phyloP scores from a whole-genome alignment of 2,329 filamentous ascomycete species.

The Sporothrix schenckii region DNA sequence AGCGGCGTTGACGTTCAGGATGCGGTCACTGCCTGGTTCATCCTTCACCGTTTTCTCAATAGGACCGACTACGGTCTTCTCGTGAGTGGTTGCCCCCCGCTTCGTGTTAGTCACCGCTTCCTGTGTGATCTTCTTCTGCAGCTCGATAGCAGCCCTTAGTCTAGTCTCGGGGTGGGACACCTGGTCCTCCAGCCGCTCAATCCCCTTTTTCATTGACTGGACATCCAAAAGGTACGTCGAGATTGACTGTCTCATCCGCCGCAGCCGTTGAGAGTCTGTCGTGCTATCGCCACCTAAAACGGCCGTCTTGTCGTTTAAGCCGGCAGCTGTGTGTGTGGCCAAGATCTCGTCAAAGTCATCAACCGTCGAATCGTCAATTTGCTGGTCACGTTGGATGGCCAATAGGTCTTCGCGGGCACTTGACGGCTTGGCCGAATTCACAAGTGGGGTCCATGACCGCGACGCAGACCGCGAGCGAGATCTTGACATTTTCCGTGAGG shows the following conservation, averaged over 20 bases:
- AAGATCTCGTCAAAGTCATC: constrained; percentile 60
- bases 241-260: constrained; percentile 58
- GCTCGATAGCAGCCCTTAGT: neutral
- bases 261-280: constrained; percentile 38
- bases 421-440: constrained; percentile 58
- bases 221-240: constrained; percentile 56
- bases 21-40: neutral
- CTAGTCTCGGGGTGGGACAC: constrained; percentile 46
- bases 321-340: constrained; percentile 12
- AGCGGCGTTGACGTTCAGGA: neutral
- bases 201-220: constrained; percentile 59
- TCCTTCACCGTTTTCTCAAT: neutral
- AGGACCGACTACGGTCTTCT: neutral
- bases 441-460: constrained; percentile 51
- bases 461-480: constrained; percentile 51
- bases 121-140: constrained; percentile 21
- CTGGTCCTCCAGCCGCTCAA: constrained; percentile 59
- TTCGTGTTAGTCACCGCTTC: constrained; percentile 8
- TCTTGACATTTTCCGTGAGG: constrained; percentile 36
- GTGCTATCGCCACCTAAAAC: constrained; percentile 37
- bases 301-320: neutral
- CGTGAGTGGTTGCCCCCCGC: neutral
- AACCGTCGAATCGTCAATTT: constrained; percentile 63
- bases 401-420: constrained; percentile 60
- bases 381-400: constrained; percentile 55